Evolutionary conservation across 2,329 filamentous ascomycete genomes (phyloP).

Genomic region (Thielaviopsis euricoi): DNA sequence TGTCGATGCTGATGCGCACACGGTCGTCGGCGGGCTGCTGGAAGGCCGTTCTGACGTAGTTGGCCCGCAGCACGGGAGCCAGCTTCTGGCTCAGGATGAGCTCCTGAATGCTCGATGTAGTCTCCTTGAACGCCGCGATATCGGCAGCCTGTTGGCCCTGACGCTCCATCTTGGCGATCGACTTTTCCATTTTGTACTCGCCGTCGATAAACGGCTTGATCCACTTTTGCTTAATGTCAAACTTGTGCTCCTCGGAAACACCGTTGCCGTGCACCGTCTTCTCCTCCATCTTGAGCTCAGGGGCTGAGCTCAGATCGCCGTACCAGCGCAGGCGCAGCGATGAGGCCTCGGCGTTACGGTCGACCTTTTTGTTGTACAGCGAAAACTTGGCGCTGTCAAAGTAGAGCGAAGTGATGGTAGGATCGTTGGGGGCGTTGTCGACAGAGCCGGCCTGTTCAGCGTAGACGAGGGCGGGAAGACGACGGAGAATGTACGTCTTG

Average conservation of each 20-base stretch:
- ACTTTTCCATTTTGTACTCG: conserved; percentile 85
- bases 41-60: conserved; percentile 88
- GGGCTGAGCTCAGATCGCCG: conserved; percentile 61
- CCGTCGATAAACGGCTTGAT: conserved; percentile 73
- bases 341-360: conserved; percentile 55
- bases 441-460: conserved; percentile 75
- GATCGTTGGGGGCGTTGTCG: conserved; percentile 65
- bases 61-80: conserved; percentile 74
- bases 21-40: conserved; percentile 87
- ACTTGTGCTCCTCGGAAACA: conserved; percentile 60
- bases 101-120: conserved; percentile 59
- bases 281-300: conserved; percentile 75
- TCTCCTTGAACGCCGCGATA: conserved; percentile 51
- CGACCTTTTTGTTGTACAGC: conserved; percentile 74
- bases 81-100: conserved; percentile 66
- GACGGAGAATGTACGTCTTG: conserved; percentile 86
- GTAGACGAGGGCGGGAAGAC: conserved; percentile 81
- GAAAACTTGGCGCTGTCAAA: conserved; percentile 81
- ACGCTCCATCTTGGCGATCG: conserved; percentile 69
- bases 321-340: conserved; percentile 87
- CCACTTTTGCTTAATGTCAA: conserved; percentile 88
- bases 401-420: conserved; percentile 87
- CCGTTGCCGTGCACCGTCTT: conserved; percentile 69
- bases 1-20: conserved; percentile 84
- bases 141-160: conserved; percentile 50